Conservation (phyloP, 345 rosid genomes). For the Populus deltoides region DNA sequence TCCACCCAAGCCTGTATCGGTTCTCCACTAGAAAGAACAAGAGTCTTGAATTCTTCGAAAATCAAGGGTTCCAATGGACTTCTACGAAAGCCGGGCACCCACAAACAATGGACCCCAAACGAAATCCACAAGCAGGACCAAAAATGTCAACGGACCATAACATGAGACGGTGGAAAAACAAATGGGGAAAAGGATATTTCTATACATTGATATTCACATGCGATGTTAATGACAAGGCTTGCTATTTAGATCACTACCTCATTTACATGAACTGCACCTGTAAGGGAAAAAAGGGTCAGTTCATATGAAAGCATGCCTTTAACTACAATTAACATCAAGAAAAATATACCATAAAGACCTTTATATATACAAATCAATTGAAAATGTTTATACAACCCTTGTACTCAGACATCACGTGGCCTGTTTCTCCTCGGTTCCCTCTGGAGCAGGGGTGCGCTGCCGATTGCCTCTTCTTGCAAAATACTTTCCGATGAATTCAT, state of each 20-base stretch:
- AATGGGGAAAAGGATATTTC: background rate
- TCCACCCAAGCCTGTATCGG: constrained; percentile 17
- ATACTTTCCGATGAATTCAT: constrained; percentile 59
- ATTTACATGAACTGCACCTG: constrained; percentile 10
- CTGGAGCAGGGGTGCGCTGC: constrained; percentile 38
- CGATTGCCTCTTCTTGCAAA: constrained; percentile 44
- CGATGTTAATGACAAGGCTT: background rate
- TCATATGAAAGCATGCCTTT: background rate
- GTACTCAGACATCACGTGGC: background rate
- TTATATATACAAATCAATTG: constrained; percentile 38
- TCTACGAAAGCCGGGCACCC: background rate
- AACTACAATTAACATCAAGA: background rate
- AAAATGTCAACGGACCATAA: background rate
- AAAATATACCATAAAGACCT: constrained; percentile 1
- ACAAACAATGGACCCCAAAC: background rate
- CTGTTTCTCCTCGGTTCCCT: background rate
- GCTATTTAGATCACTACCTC: constrained; percentile 8
- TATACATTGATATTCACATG: background rate
- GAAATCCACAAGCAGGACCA: background rate
- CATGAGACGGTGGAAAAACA: background rate
- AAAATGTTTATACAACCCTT: background rate
- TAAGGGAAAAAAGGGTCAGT: background rate
- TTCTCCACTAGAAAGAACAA: constrained; percentile 5
- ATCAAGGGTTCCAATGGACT: too few species aligned
- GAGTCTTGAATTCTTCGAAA: background rate